Evolutionary conservation across 2,329 filamentous ascomycete genomes (phyloP), one percentile per base, ranked within the genome.

Genomic region (Periconia digitata): DNA sequence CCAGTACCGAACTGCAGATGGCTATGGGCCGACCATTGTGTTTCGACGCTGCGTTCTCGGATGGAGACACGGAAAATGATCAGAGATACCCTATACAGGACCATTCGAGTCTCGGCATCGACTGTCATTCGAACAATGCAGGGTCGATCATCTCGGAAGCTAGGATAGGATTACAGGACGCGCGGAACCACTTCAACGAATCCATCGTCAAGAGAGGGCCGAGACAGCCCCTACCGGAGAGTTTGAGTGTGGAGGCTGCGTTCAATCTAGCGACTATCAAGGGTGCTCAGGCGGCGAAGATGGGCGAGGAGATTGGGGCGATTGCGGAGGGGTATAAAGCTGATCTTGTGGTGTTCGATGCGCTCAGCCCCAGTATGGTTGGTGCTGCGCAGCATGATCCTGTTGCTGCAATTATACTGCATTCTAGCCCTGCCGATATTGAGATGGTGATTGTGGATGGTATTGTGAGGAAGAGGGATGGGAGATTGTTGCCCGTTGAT

Each of bases 101-200:
- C 50, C 76, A 81, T 49, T 74, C 75, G 2, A 69, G 77, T 13
- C 71, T 83, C 0, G 80, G 81, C 2, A 70, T 83, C 10, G 80
- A 84, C 55, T 82, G 78, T 1, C 78, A 82, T 58, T 75, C 78
- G 40, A 76, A 76, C 15, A 82, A 75, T 53, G 76, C 73, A 1
- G 72, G 73, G 2, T 79, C 81, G 32, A 59, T 67, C 12, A 44
- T 62, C 7, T 42, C 41, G 0, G 81, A 83, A 58, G 77, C 80
- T 1, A 72, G 79, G 3, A 55, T 83, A 8, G 83, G 78, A 72
- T 63, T 83, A 2, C 80, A 82, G 55, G 66, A 64, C 6, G 72
- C 70, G 2, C 70, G 80, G 3, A 59, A 63, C 7, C 60, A 73
- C 15, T 80, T 72, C 56, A 60, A 69, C 38, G 59, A 74, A n/a